phyloP scores from a whole-genome alignment of 179 eudicot species.

The Spinacia oleracea region DNA sequence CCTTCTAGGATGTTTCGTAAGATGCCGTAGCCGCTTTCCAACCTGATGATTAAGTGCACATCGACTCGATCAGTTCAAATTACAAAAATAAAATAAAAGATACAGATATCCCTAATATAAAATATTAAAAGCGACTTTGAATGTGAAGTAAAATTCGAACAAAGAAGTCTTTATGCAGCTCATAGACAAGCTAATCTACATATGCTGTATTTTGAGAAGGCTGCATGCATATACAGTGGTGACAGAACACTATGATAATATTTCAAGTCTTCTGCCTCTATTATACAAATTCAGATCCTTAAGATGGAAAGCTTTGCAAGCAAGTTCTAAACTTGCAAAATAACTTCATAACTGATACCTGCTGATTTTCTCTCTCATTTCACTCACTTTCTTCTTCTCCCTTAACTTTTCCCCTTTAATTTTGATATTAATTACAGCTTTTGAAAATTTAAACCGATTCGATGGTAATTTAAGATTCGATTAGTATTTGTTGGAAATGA shows the following conservation, averaged over 20 bases:
- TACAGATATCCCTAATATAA: background rate
- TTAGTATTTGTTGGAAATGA: background rate
- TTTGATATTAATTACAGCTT: background rate
- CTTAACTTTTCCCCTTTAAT: background rate
- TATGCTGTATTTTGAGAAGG: background rate
- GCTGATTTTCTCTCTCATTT: background rate
- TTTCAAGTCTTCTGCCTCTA: background rate
- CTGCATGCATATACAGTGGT: background rate
- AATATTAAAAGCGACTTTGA: background rate
- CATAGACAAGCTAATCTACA: background rate
- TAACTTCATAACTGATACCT: no score
- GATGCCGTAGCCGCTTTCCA: conserved; percentile 60
- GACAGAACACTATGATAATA: background rate
- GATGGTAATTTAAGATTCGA: background rate
- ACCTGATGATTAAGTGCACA: conserved; percentile 44
- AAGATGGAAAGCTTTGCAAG: background rate
- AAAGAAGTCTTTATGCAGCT: background rate
- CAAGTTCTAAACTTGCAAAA: background rate
- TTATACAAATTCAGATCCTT: background rate
- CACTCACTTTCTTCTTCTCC: background rate
- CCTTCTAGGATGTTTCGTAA: conserved; percentile 64
- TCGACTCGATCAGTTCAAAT: conserved; percentile 2
- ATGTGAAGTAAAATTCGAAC: background rate
- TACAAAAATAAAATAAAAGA: background rate
- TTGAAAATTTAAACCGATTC: background rate